Evolutionary conservation across 768 basidiomycete genomes (phyloP).

Genomic region (Rhodosporidiobolus odoratus): DNA sequence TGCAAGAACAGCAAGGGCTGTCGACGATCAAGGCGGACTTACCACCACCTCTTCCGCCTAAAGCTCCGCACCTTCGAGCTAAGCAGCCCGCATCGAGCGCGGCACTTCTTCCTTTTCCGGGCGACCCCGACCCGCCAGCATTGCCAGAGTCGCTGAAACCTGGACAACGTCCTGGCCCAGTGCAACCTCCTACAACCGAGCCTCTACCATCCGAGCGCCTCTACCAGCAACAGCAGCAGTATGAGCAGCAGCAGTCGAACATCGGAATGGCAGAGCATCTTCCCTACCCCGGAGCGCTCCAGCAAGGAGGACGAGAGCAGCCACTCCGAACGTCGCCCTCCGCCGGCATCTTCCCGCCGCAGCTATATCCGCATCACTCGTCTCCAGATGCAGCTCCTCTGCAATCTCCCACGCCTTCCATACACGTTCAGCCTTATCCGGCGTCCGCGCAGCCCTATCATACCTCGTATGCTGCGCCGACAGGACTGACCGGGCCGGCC

Average conservation of each 20-base stretch:
- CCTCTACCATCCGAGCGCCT: background rate
- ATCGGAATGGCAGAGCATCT: no score
- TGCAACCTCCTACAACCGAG: background rate
- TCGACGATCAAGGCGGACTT: no score
- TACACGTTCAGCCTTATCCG: background rate
- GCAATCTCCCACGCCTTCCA: background rate
- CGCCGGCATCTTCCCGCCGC: no score
- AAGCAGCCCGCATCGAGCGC: background rate
- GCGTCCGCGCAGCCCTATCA: background rate
- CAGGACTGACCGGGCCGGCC: background rate
- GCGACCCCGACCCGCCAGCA: conserved; percentile 18
- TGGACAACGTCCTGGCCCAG: background rate
- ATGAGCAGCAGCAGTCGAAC: background rate
- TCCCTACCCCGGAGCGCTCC: no score
- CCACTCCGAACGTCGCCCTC: no score
- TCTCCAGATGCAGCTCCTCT: background rate
- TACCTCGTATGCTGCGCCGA: no score
- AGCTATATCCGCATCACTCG: no score
- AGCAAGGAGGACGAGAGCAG: no score
- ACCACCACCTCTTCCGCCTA: background rate
- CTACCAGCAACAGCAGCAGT: background rate
- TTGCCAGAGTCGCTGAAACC: conserved; percentile 10
- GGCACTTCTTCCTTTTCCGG: conserved; percentile 6
- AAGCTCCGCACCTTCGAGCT: background rate
- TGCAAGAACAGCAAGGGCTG: background rate